A percentile compares a stretch with the other conserved stretches of the same genome.
Conservation (phyloP, 1,284 basidiomycete genomes). For the Ustilago cynodontis region DNA sequence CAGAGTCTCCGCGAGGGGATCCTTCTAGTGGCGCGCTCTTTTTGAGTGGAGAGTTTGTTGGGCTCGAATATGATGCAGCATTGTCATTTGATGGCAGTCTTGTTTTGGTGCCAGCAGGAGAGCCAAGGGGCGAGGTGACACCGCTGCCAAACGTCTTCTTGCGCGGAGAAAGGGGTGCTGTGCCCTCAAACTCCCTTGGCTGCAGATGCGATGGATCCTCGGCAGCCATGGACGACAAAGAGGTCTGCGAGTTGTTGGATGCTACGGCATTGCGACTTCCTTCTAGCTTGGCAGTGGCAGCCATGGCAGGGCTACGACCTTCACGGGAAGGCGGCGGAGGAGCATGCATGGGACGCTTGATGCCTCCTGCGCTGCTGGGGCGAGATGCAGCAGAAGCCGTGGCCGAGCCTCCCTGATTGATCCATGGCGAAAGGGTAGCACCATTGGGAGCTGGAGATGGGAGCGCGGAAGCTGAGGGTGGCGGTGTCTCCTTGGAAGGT, state of each 20-base stretch:
- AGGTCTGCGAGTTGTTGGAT: slow-evolving; percentile 24
- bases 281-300: slow-evolving; percentile 31
- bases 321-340: slow-evolving; percentile 50
- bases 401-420: slow-evolving; percentile 18
- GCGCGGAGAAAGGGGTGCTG: slow-evolving; percentile 39
- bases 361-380: slow-evolving; percentile 26
- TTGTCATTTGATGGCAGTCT: slow-evolving; percentile 19
- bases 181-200: slow-evolving; percentile 16
- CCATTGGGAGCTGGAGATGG: slow-evolving; percentile 26
- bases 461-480: slow-evolving; percentile 19
- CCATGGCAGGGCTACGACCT: slow-evolving; percentile 31
- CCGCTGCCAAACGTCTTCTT: slow-evolving; percentile 17
- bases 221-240: slow-evolving; percentile 19
- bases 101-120: slow-evolving; percentile 16
- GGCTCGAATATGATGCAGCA: slow-evolving; percentile 15
- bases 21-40: slow-evolving; percentile 11
- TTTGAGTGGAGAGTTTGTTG: slow-evolving; percentile 28
- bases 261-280: background rate
- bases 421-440: slow-evolving; percentile 37
- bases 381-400: slow-evolving; percentile 21
- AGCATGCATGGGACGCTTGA: slow-evolving; percentile 51
- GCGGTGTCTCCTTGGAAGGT: slow-evolving; percentile 24
- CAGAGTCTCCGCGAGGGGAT: slow-evolving; percentile 19
- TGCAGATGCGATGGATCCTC: slow-evolving; percentile 18
- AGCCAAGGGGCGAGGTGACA: slow-evolving; percentile 14